Percentiles rank a stretch among this genome's conserved stretches.
These are phyloP conservation scores for Achlya hypogyna DNA, from an alignment of 352 stramenopile genomes.

Conservation along the genomic window DNA sequence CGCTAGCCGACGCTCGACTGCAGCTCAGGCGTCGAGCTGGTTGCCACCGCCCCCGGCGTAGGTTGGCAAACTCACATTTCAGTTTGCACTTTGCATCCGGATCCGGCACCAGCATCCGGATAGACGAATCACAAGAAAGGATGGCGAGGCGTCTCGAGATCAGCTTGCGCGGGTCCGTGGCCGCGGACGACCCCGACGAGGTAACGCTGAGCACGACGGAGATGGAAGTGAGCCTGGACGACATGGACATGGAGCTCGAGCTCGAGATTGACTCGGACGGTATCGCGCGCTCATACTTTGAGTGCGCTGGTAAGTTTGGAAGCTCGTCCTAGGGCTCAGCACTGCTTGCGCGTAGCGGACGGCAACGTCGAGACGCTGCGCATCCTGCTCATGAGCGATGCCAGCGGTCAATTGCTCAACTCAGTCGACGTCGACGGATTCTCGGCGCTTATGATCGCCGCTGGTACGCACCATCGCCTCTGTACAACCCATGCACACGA, in stretches of 20 bases:
- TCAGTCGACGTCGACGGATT: conserved; percentile 78
- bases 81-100: too few relatives aligned
- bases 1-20: too few relatives aligned
- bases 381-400: conserved; percentile 52
- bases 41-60: too few relatives aligned
- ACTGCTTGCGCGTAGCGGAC: conserved; percentile 48
- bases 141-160: background rate
- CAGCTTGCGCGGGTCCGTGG: background rate
- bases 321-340: background rate
- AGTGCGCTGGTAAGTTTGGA: background rate
- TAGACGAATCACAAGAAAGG: too few relatives aligned
- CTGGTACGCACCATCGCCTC: conserved; percentile 3
- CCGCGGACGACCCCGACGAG: background rate
- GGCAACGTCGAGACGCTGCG: conserved; percentile 40
- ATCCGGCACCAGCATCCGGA: too few relatives aligned
- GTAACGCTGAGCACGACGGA: background rate
- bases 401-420: conserved; percentile 44
- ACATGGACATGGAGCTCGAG: conserved; percentile 10
- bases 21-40: too few relatives aligned
- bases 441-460: conserved; percentile 74
- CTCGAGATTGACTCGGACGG: conserved; percentile 10
- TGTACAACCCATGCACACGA: background rate
- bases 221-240: conserved; percentile 2
- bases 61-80: too few relatives aligned
- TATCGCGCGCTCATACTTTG: conserved; percentile 7